Percentiles rank a stretch among this genome's conserved stretches.
These are phyloP conservation scores for Elsinoe necatrix DNA, from an alignment of 2,329 filamentous ascomycete species.

Conservation along the genomic window DNA sequence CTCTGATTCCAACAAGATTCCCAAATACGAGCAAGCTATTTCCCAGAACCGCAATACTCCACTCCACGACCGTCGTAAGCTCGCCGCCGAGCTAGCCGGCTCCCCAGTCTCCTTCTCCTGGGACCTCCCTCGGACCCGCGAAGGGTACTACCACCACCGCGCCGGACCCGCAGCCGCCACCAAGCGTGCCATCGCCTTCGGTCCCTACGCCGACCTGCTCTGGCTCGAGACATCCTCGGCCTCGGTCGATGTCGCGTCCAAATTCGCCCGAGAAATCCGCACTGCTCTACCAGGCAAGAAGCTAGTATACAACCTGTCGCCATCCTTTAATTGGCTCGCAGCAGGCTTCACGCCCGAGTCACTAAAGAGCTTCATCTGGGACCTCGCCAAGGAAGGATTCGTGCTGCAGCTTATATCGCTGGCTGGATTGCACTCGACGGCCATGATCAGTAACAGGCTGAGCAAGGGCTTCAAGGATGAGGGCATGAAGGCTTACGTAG, in stretches of 20 bases:
- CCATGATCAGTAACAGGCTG: slow-evolving; percentile 62
- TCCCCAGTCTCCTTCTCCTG: slow-evolving; percentile 73
- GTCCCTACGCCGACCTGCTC: slow-evolving; percentile 84
- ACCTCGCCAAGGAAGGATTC: slow-evolving; percentile 79
- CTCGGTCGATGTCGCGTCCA: slow-evolving; percentile 64
- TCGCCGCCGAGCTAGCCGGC: slow-evolving; percentile 60
- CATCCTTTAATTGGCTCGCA: slow-evolving; percentile 97
- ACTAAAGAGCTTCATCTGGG: slow-evolving; percentile 90
- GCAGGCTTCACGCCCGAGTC: slow-evolving; percentile 81
- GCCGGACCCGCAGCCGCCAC: slow-evolving; percentile 79
- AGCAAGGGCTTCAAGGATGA: slow-evolving; percentile 76
- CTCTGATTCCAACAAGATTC: slow-evolving; percentile 17
- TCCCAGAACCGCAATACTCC: slow-evolving; percentile 61
- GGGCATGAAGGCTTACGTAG: slow-evolving; percentile 97
- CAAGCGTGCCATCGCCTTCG: slow-evolving; percentile 86
- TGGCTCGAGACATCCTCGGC: slow-evolving; percentile 97
- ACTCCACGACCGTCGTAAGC: slow-evolving; percentile 63
- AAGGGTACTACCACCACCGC: slow-evolving; percentile 87
- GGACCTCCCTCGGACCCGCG: slow-evolving; percentile 84
- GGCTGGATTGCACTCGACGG: slow-evolving; percentile 55
- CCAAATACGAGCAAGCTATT: slow-evolving; percentile 16
- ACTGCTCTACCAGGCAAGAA: slow-evolving; percentile 66
- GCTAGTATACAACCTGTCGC: slow-evolving; percentile 91
- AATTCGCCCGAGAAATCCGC: slow-evolving; percentile 70
- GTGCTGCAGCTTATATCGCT: slow-evolving; percentile 57